Conservation (phyloP, 352 stramenopile species). For the Pilasporangium apinafurcum region DNA sequence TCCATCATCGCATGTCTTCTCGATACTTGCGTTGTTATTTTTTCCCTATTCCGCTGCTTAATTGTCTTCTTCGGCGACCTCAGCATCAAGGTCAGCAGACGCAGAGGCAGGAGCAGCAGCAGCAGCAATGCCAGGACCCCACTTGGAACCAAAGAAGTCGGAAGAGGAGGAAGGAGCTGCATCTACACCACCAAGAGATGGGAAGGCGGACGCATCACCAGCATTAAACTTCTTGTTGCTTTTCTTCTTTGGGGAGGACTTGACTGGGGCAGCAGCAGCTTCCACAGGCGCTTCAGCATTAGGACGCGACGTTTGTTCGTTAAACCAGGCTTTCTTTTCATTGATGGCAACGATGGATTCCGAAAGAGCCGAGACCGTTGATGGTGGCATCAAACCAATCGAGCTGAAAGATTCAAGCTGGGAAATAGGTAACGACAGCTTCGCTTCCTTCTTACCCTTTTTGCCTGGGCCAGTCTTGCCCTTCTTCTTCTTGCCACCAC, state of each 20-base stretch:
- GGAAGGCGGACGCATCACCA: conserved; percentile 71
- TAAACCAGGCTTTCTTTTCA: conserved; percentile 93
- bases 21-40: conserved; percentile 1
- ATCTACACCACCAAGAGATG: conserved; percentile 55
- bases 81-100: conserved; percentile 20
- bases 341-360: conserved; percentile 91
- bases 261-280: conserved; percentile 23
- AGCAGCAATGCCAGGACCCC: conserved; percentile 52
- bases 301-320: conserved; percentile 48
- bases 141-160: conserved; percentile 17
- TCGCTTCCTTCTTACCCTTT: conserved; percentile 75
- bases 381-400: conserved; percentile 87
- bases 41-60: conserved; percentile 13
- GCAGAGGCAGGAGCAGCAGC: conserved; percentile 22
- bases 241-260: conserved; percentile 55
- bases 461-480: conserved; percentile 42
- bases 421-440: conserved; percentile 70
- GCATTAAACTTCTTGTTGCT: conserved; percentile 81
- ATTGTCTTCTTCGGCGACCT: conserved; percentile 30
- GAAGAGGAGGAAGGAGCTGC: conserved; percentile 17
- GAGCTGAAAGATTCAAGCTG: conserved; percentile 90
- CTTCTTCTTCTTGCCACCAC: conserved; percentile 68
- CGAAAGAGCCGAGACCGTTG: conserved; percentile 72
- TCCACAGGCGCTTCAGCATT: conserved; percentile 21
- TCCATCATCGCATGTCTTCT: background rate